phyloP scores from a whole-genome alignment of 768 basidiomycete species.

The Serpula lacrymans region DNA sequence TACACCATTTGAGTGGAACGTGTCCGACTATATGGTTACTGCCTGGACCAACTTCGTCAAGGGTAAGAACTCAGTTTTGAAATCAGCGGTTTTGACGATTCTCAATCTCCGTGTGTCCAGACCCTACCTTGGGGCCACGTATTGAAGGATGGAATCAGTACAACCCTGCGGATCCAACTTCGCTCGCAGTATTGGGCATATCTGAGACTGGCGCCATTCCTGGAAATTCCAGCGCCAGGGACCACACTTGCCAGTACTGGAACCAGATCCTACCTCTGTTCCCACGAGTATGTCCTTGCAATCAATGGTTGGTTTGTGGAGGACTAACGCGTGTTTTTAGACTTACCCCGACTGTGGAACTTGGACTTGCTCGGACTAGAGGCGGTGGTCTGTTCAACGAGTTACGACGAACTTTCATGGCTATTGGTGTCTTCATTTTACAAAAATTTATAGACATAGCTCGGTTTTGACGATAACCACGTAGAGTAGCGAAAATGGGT shows the following conservation, averaged over 20 bases:
- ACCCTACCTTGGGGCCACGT: constrained; percentile 17
- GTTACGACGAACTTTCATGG: too few relatives aligned
- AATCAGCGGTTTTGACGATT: background rate
- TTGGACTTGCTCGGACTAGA: too few relatives aligned
- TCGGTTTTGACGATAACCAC: too few relatives aligned
- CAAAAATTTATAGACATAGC: too few relatives aligned
- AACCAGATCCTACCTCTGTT: too few relatives aligned
- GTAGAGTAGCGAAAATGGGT: too few relatives aligned
- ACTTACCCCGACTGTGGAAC: too few relatives aligned
- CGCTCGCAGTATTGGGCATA: constrained; percentile 18
- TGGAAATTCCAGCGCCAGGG: constrained; percentile 15
- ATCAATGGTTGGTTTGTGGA: too few relatives aligned
- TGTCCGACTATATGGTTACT: constrained; percentile 23
- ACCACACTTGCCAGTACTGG: constrained; percentile 19
- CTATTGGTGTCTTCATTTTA: too few relatives aligned
- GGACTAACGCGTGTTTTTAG: too few relatives aligned
- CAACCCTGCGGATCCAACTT: constrained; percentile 15
- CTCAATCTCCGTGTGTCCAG: constrained; percentile 1
- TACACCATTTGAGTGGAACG: constrained; percentile 17
- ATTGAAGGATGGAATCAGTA: constrained; percentile 20
- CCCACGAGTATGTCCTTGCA: too few relatives aligned
- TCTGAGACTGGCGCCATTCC: constrained; percentile 15
- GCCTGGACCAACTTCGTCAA: constrained; percentile 28
- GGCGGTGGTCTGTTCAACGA: too few relatives aligned
- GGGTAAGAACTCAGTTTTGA: constrained; percentile 5